Evolutionary conservation across 495 filamentous ascomycete genomes (phyloP).

Genomic region (Rostrohypoxylon terebratum): DNA sequence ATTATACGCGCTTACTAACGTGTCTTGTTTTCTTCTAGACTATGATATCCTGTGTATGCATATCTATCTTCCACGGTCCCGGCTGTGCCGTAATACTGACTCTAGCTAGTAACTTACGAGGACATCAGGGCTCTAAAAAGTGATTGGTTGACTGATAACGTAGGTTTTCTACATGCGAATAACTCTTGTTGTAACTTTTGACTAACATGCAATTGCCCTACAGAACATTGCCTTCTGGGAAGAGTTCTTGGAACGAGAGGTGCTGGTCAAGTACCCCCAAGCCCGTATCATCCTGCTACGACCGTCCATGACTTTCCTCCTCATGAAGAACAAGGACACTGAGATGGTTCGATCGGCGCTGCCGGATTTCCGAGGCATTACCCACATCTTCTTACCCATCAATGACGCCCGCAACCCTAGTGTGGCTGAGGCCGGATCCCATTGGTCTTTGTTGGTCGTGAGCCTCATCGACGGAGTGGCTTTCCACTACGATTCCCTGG

Average conservation of each 20-base stretch:
- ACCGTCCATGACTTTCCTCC: slow-evolving; percentile 92
- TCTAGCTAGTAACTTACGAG: slow-evolving; percentile 63
- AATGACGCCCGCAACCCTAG: slow-evolving; percentile 85
- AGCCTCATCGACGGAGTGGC: slow-evolving; percentile 87
- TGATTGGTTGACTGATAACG: slow-evolving; percentile 99
- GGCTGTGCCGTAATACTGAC: slow-evolving; percentile 29
- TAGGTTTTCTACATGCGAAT: slow-evolving; percentile 56
- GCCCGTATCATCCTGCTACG: slow-evolving; percentile 92
- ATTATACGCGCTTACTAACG: slow-evolving; percentile 15
- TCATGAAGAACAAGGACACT: slow-evolving; percentile 84
- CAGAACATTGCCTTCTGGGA: slow-evolving; percentile 97
- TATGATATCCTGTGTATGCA: slow-evolving; percentile 59
- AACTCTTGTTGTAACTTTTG: slow-evolving; percentile 26
- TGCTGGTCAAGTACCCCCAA: slow-evolving; percentile 76
- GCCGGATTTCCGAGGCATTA: slow-evolving; percentile 81
- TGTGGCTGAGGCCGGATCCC: slow-evolving; percentile 86
- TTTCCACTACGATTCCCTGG: slow-evolving; percentile 96
- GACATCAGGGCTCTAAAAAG: slow-evolving; percentile 88
- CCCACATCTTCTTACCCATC: slow-evolving; percentile 96
- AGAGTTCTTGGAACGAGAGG: slow-evolving; percentile 94
- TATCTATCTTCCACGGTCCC: background rate
- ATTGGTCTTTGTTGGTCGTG: slow-evolving; percentile 96
- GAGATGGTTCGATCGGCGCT: slow-evolving; percentile 78
- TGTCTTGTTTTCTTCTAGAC: slow-evolving; percentile 43
- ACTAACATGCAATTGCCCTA: slow-evolving; percentile 28